A percentile compares a stretch with the other conserved stretches of the same genome.
These are phyloP conservation scores for Corinectria fuckeliana DNA, from an alignment of 2,329 filamentous ascomycete species.

Conservation along the genomic window DNA sequence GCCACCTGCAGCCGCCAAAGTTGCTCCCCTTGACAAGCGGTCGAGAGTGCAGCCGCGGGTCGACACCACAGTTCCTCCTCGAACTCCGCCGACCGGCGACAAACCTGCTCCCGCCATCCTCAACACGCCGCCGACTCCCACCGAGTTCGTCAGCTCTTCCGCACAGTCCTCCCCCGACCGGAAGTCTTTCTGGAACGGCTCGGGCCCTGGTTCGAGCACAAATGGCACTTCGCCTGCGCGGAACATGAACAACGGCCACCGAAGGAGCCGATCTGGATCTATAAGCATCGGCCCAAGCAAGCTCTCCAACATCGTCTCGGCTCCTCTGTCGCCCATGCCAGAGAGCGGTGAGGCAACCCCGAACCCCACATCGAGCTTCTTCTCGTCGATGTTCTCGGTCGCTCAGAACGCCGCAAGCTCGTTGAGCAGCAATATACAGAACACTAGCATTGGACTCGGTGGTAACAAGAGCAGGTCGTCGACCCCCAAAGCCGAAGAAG, in stretches of 20 bases:
- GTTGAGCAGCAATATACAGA: conserved; percentile 72
- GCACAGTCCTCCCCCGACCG: conserved; percentile 37
- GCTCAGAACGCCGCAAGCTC: conserved; percentile 89
- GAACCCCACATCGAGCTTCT: conserved; percentile 70
- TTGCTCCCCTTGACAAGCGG: conserved; percentile 38
- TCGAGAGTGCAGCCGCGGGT: conserved; percentile 39
- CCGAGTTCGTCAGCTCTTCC: conserved; percentile 46
- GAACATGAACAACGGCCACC: conserved; percentile 77
- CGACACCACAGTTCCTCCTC: conserved; percentile 46
- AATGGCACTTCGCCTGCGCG: conserved; percentile 69
- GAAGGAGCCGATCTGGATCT: conserved; percentile 60
- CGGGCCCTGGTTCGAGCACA: conserved; percentile 40
- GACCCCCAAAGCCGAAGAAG: conserved; percentile 35
- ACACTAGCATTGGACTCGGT: conserved; percentile 63
- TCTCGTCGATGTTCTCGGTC: conserved; percentile 90
- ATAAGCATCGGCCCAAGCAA: conserved; percentile 76
- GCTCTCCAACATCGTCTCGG: conserved; percentile 76
- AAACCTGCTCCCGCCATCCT: conserved; percentile 62
- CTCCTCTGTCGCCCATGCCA: conserved; percentile 76
- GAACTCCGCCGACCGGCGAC: conserved; percentile 56
- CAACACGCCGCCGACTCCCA: conserved; percentile 71
- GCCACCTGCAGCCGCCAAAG: conserved; percentile 41
- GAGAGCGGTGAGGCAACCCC: conserved; percentile 70
- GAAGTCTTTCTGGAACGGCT: conserved; percentile 38
- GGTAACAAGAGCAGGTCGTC: conserved; percentile 45